Evolutionary conservation across 2,329 filamentous ascomycete species (phyloP).

Genomic region (Hymenotorrendiella dingleyae): DNA sequence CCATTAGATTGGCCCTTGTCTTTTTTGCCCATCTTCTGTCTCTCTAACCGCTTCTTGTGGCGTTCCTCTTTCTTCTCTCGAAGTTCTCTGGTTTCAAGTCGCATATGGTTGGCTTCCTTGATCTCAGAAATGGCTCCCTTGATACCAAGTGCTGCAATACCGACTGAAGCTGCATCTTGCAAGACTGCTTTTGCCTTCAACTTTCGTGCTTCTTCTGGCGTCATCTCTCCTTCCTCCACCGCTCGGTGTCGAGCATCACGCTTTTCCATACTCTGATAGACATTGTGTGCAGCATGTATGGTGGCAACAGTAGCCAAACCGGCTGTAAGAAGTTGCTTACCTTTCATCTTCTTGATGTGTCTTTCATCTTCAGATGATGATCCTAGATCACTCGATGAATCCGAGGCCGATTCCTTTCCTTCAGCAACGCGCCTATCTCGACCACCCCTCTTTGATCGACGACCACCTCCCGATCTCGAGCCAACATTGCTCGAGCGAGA

Average conservation of each 20-base stretch:
- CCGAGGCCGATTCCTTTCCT: constrained; percentile 25
- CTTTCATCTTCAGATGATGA: constrained; percentile 58
- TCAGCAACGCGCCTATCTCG: constrained; percentile 26
- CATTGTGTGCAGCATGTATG: constrained; percentile 61
- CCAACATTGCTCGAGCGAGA: constrained; percentile 23
- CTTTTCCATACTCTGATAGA: constrained; percentile 59
- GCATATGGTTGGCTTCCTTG: constrained; percentile 60
- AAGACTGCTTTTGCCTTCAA: constrained; percentile 57
- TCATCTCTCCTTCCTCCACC: constrained; percentile 58
- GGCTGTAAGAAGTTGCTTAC: constrained; percentile 60
- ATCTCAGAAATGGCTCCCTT: constrained; percentile 59
- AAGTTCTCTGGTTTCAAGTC: constrained; percentile 49
- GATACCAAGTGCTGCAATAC: constrained; percentile 61
- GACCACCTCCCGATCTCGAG: constrained; percentile 16
- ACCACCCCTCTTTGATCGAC: constrained; percentile 19
- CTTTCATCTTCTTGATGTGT: constrained; percentile 56
- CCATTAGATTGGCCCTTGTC: constrained; percentile 20
- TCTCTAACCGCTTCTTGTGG: constrained; percentile 40
- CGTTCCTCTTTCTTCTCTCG: constrained; percentile 41
- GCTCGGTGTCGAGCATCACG: constrained; percentile 53
- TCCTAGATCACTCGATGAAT: constrained; percentile 45
- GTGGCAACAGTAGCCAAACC: constrained; percentile 63
- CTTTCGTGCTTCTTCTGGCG: constrained; percentile 54
- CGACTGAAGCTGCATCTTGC: constrained; percentile 59
- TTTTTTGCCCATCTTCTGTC: constrained; percentile 29